Conservation (phyloP, 345 rosid species). For the Hypericum perforatum region DNA sequence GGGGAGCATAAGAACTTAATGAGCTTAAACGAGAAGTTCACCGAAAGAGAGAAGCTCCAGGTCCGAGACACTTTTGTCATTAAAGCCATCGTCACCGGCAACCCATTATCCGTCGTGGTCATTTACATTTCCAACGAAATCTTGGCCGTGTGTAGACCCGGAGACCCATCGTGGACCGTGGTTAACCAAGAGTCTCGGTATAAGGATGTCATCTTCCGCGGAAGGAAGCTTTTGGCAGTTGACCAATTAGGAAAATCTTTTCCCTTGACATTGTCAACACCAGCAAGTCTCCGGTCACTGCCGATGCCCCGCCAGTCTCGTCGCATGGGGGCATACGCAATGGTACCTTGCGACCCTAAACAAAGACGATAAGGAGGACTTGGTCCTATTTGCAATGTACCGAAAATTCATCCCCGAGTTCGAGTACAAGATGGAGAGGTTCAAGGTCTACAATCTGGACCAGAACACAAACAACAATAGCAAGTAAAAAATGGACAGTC, state of each 20-base stretch:
- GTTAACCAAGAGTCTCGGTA: constrained; percentile 2
- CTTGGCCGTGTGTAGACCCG: constrained; percentile 4
- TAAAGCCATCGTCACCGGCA: constrained; percentile 5
- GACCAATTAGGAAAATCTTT: constrained; percentile 9
- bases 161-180: background rate
- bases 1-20: too few relatives aligned
- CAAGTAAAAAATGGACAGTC: background rate
- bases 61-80: constrained; percentile 8
- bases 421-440: constrained; percentile 10
- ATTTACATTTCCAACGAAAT: constrained; percentile 4
- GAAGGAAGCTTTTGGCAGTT: background rate
- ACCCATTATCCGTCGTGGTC: constrained; percentile 3
- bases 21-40: background rate
- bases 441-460: constrained; percentile 3
- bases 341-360: constrained; percentile 9
- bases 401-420: constrained; percentile 8
- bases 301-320: background rate
- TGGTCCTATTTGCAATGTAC: constrained; percentile 1
- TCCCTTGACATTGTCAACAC: background rate
- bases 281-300: background rate
- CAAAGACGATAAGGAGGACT: background rate
- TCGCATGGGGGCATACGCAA: constrained; percentile 1
- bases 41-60: constrained; percentile 9
- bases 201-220: constrained; percentile 5
- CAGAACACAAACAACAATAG: background rate